Evolutionary conservation across 768 basidiomycete genomes (phyloP).

Genomic region (Lentinula sp.): DNA sequence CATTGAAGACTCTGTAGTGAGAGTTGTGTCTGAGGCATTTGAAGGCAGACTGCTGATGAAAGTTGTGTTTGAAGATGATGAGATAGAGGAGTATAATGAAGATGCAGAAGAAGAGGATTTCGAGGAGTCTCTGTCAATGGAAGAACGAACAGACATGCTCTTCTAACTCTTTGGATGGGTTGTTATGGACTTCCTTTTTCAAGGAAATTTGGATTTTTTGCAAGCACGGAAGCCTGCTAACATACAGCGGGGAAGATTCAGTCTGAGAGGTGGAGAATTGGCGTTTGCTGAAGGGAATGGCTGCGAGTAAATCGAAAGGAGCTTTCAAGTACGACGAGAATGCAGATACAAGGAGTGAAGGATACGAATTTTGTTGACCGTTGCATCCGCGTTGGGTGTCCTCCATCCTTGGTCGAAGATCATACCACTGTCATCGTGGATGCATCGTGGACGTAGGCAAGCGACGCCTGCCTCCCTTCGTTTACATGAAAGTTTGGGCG

Average conservation of each 20-base stretch:
- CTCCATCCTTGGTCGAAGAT: not conserved
- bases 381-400: not conserved
- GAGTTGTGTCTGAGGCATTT: not conserved
- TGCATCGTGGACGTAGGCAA: not conserved
- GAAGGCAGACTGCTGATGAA: slow-evolving; percentile 1
- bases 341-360: not conserved
- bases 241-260: not conserved
- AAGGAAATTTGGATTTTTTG: not conserved
- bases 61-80: slow-evolving; percentile 1
- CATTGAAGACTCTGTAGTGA: slow-evolving; percentile 3
- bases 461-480: not conserved
- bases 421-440: not conserved
- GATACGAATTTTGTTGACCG: not conserved
- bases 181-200: not conserved
- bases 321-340: not conserved
- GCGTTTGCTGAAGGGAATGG: not conserved
- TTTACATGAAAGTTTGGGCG: not conserved
- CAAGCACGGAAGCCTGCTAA: not conserved
- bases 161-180: not conserved
- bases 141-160: not conserved
- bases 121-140: not conserved
- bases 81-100: not conserved
- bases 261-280: not conserved
- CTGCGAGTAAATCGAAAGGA: not conserved
- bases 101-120: slow-evolving; percentile 1